Percentiles rank a stretch among this genome's conserved stretches.
phyloP scores from a whole-genome alignment of 2,329 filamentous ascomycete species.

The Tolypocladium inflatum region DNA sequence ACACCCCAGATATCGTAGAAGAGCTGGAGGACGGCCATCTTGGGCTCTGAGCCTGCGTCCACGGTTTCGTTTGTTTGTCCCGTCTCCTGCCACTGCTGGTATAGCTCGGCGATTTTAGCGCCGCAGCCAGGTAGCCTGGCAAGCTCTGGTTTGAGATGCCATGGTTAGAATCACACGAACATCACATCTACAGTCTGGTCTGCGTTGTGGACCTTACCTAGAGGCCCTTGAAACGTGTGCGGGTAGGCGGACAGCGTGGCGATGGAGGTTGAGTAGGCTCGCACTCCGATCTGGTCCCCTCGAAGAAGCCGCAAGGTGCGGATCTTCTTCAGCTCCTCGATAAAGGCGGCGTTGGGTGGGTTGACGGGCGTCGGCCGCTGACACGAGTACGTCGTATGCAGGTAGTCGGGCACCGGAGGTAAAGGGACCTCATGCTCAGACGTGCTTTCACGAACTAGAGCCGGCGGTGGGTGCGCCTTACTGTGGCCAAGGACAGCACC shows the following conservation, averaged over 20 bases:
- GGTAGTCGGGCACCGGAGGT: slow-evolving; percentile 58
- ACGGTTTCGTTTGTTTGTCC: slow-evolving; percentile 54
- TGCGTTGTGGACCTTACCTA: slow-evolving; percentile 22
- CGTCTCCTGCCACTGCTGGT: slow-evolving; percentile 58
- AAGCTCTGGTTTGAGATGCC: slow-evolving; percentile 29
- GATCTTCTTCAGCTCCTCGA: slow-evolving; percentile 65
- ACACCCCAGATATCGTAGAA: slow-evolving; percentile 95
- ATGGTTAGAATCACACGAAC: neutral
- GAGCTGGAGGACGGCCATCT: slow-evolving; percentile 51
- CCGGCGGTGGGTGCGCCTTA: slow-evolving; percentile 13
- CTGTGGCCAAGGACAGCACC: neutral
- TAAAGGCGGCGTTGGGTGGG: slow-evolving; percentile 66
- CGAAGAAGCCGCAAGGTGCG: slow-evolving; percentile 60
- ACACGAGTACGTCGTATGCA: slow-evolving; percentile 61
- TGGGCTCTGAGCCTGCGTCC: slow-evolving; percentile 53
- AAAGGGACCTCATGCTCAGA: slow-evolving; percentile 63
- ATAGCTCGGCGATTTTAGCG: slow-evolving; percentile 67
- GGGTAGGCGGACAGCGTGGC: slow-evolving; percentile 79
- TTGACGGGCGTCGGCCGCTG: slow-evolving; percentile 63
- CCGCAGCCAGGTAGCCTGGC: slow-evolving; percentile 68
- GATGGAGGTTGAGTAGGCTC: slow-evolving; percentile 82
- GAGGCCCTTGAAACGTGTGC: slow-evolving; percentile 26
- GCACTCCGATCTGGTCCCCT: slow-evolving; percentile 68
- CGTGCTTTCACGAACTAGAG: slow-evolving; percentile 60
- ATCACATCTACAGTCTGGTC: neutral